A percentile compares a stretch with the other conserved stretches of the same genome.
Evolutionary conservation across 2,329 filamentous ascomycete species (phyloP).

Genomic region (Paecilomyces formosus): DNA sequence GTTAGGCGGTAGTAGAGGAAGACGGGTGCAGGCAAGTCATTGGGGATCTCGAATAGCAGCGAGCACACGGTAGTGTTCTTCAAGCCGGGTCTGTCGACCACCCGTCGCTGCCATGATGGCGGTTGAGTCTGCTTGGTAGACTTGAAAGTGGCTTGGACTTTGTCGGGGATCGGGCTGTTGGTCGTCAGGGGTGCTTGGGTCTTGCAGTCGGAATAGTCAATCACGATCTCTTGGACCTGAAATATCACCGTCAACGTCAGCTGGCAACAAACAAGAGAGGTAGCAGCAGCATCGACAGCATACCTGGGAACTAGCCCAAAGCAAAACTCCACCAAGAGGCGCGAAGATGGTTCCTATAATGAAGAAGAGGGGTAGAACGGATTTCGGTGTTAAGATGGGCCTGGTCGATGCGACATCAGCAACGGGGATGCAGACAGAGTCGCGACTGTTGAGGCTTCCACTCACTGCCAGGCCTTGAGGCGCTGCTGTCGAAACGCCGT

Average conservation of each 20-base stretch:
- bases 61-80: constrained; percentile 53
- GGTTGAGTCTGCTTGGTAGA: constrained; percentile 33
- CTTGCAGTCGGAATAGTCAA: constrained; percentile 82
- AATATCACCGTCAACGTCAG: constrained; percentile 7
- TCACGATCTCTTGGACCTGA: constrained; percentile 79
- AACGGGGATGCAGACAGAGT: constrained; percentile 6
- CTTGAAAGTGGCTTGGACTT: constrained; percentile 67
- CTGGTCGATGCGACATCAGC: constrained; percentile 38
- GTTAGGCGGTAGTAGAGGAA: constrained; percentile 92
- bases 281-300: neutral
- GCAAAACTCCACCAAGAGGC: constrained; percentile 76
- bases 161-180: constrained; percentile 37
- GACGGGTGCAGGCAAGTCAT: constrained; percentile 72
- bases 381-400: constrained; percentile 92
- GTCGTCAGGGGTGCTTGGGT: constrained; percentile 46
- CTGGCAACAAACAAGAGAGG: neutral
- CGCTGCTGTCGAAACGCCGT: constrained; percentile 96
- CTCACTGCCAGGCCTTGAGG: constrained; percentile 97
- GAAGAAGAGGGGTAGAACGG: constrained; percentile 86
- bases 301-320: constrained; percentile 79
- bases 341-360: constrained; percentile 85
- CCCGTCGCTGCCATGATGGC: constrained; percentile 23
- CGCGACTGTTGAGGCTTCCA: constrained; percentile 8
- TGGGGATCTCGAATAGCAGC: constrained; percentile 70
- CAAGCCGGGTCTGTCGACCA: constrained; percentile 11